Evolutionary conservation across 2,329 filamentous ascomycete species (phyloP).

Genomic region (Periglandula ipomoeae): DNA sequence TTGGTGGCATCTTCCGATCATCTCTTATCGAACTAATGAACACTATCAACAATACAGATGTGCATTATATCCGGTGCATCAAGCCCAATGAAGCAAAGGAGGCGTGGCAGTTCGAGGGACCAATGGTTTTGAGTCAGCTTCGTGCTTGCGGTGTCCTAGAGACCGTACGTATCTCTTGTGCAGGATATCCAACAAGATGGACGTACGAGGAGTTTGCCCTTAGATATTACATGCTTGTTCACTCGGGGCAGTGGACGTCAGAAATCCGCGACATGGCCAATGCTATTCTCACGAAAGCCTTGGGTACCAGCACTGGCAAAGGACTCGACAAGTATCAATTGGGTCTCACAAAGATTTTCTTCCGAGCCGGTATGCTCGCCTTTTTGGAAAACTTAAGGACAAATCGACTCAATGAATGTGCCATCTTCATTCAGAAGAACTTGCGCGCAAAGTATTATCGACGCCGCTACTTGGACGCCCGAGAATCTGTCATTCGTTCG

Average conservation of each 20-base stretch:
- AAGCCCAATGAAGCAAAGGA: slow-evolving; percentile 97
- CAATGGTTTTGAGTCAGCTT: slow-evolving; percentile 96
- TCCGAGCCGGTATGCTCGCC: slow-evolving; percentile 96
- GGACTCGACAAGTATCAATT: slow-evolving; percentile 92
- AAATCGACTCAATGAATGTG: slow-evolving; percentile 81
- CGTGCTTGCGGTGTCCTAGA: slow-evolving; percentile 98
- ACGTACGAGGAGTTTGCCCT: slow-evolving; percentile 98
- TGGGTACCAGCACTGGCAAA: slow-evolving; percentile 66
- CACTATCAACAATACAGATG: slow-evolving; percentile 95
- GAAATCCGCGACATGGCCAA: slow-evolving; percentile 94
- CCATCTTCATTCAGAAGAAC: slow-evolving; percentile 98
- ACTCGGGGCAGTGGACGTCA: slow-evolving; percentile 80
- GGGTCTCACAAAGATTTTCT: slow-evolving; percentile 97
- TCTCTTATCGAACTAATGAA: slow-evolving; percentile 96
- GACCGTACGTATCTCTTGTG: slow-evolving; percentile 94
- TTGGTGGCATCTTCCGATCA: slow-evolving; percentile 97
- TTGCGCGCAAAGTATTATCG: slow-evolving; percentile 91
- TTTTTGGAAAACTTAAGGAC: slow-evolving; percentile 94
- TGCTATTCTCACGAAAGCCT: slow-evolving; percentile 78
- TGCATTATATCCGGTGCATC: slow-evolving; percentile 98
- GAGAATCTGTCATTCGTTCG: slow-evolving; percentile 68
- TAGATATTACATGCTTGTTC: slow-evolving; percentile 96
- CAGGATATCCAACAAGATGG: slow-evolving; percentile 95
- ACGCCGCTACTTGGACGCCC: slow-evolving; percentile 78
- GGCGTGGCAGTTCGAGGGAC: slow-evolving; percentile 95